Conservation (phyloP, 148 eudicot species). For the Bassia scoparia region DNA sequence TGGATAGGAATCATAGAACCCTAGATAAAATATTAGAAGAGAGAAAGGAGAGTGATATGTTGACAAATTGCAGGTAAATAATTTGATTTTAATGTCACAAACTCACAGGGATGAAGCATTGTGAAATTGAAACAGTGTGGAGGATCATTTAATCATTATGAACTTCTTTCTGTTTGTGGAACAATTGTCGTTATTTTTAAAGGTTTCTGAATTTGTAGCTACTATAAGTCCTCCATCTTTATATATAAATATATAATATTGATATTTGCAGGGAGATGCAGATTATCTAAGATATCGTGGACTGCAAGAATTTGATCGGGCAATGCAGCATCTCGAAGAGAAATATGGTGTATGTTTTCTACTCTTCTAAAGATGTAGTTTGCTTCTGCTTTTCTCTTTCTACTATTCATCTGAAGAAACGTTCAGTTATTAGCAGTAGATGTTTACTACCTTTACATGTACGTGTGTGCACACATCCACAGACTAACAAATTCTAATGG, state of each 20-base stretch:
- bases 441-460: too few relatives aligned
- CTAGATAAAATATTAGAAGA: neutral
- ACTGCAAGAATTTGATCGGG: slow-evolving; percentile 89
- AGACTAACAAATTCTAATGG: neutral
- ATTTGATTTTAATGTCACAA: neutral
- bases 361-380: neutral
- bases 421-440: too few relatives aligned
- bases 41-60: neutral
- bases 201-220: neutral
- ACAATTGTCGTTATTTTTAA: neutral
- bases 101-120: neutral
- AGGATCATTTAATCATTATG: neutral
- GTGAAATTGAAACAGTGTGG: neutral
- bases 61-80: neutral
- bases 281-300: slow-evolving; percentile 75
- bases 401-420: too few relatives aligned
- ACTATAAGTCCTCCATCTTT: neutral
- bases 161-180: neutral
- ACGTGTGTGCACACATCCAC: neutral
- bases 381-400: too few relatives aligned
- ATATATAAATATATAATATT: slow-evolving; percentile 9
- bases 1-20: neutral
- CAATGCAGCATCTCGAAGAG: slow-evolving; percentile 98
- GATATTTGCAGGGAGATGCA: slow-evolving; percentile 99
- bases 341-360: slow-evolving; percentile 60